A percentile compares a stretch with the other conserved stretches of the same genome.
phyloP scores from a whole-genome alignment of 192 early-diverging fungal genomes.

The Coemansia sp. region DNA sequence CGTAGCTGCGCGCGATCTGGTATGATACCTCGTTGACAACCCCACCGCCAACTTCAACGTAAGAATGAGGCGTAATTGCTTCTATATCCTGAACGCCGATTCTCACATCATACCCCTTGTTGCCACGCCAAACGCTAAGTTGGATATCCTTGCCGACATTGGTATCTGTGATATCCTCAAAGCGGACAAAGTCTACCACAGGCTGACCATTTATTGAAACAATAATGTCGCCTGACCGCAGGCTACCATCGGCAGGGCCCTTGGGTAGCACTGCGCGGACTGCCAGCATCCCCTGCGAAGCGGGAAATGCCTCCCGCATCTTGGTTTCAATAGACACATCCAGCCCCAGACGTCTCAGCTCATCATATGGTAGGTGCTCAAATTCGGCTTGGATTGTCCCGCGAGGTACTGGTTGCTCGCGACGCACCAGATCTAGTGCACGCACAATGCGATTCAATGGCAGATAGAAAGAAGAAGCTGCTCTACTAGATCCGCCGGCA shows the following conservation, averaged over 20 bases:
- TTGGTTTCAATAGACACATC: conserved; percentile 61
- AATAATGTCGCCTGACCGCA: conserved; percentile 73
- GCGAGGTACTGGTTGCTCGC: conserved; percentile 60
- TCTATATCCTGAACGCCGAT: conserved; percentile 69
- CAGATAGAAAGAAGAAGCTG: conserved; percentile 69
- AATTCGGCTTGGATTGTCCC: conserved; percentile 78
- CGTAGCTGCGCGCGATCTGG: conserved; percentile 73
- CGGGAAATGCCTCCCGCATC: conserved; percentile 65
- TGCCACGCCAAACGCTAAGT: conserved; percentile 63
- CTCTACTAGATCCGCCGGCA: conserved; percentile 64
- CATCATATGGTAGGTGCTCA: conserved; percentile 72
- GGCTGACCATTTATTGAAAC: conserved; percentile 60
- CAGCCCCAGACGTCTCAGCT: conserved; percentile 70
- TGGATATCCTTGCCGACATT: conserved; percentile 53
- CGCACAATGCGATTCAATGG: conserved; percentile 71
- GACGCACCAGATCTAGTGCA: conserved; percentile 62
- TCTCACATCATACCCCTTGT: conserved; percentile 45
- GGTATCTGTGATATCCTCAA: conserved; percentile 62
- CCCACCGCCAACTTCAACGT: conserved; percentile 87
- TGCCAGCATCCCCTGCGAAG: conserved; percentile 69
- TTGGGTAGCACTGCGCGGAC: conserved; percentile 62
- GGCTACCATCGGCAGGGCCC: conserved; percentile 65
- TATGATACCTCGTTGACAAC: conserved; percentile 77
- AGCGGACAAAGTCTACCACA: conserved; percentile 63
- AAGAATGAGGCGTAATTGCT: conserved; percentile 77